Evolutionary conservation across 352 stramenopile species (phyloP).

Genomic region (Pythium monospermum): DNA sequence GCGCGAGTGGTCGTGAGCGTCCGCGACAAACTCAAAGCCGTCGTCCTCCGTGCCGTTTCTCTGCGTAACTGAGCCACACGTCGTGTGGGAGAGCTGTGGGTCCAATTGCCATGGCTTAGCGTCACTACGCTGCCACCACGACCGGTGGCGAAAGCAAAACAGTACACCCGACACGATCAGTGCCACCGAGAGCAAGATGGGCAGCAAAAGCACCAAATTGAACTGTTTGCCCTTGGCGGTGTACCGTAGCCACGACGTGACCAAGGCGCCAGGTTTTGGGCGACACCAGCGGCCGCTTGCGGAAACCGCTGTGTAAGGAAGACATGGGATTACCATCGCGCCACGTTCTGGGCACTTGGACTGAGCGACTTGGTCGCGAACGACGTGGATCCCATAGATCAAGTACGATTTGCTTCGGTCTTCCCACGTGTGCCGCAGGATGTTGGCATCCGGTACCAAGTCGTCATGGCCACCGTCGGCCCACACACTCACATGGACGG

Average conservation of each 20-base stretch:
- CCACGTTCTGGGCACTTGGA: slow-evolving; percentile 11
- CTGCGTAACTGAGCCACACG: not conserved
- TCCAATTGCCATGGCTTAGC: not conserved
- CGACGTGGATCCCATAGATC: slow-evolving; percentile 17
- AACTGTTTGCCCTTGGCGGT: slow-evolving; percentile 16
- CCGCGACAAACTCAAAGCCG: not conserved
- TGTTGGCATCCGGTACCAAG: slow-evolving; percentile 12
- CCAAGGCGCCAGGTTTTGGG: slow-evolving; percentile 16
- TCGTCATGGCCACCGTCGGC: slow-evolving; percentile 10
- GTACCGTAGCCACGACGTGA: slow-evolving; percentile 26
- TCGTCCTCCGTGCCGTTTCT: not conserved
- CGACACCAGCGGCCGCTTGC: slow-evolving; percentile 20
- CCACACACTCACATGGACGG: slow-evolving; percentile 7
- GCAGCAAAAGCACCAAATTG: slow-evolving; percentile 22
- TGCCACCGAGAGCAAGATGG: slow-evolving; percentile 26
- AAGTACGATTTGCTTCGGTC: slow-evolving; percentile 11
- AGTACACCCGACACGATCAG: slow-evolving; percentile 16
- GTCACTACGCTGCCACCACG: slow-evolving; percentile 8
- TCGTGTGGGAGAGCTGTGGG: not conserved
- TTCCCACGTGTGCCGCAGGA: slow-evolving; percentile 18
- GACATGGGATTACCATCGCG: slow-evolving; percentile 28
- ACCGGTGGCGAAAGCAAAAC: slow-evolving; percentile 22
- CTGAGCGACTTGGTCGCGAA: slow-evolving; percentile 1
- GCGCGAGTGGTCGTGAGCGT: not conserved
- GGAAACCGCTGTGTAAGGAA: slow-evolving; percentile 7